Evolutionary conservation across 768 basidiomycete species (phyloP), one percentile per base, ranked within the genome.

Genomic region (Boletellus ananiceps): DNA sequence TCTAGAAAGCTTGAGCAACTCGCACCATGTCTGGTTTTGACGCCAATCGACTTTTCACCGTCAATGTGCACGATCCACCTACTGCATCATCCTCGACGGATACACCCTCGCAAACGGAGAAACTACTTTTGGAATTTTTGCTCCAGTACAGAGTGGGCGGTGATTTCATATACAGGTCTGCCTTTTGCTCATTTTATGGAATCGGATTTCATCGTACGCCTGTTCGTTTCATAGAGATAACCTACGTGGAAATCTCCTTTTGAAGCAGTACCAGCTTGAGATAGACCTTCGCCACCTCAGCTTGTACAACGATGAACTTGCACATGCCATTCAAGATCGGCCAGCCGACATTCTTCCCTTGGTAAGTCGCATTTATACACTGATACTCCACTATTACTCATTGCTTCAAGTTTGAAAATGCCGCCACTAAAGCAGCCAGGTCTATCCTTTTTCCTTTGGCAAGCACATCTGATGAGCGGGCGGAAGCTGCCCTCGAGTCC

Each of bases 221-320:
- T 52, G 14, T 54, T 46, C 33, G 8, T 41, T 29, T 40, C 11
- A 31, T 56, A 76, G 93, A 61, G 96, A 99, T 62, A 88, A 88
- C 56, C 74, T 98, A 25, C 82, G 94, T 16, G 90, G 84, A 40
- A 95, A 93, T 64, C 70, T 98, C 31, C 79, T 98, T 13, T 67
- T 95, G 55, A 93, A 93, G 63, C 90, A 94, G 53, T 82, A 88
- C 64, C 72, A 84, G 45, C 84, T 98, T 50, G 82, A 96, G 69
- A 83, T 97, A 53, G 86, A 97, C 70, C 76, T 95, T 58, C 73
- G 84, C 54, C 77, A 89, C 69, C 63, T 88, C 54, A 70, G 82
- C 67, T 72, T 93, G 25, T 98, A 86, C 74, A 93, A 96, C 58
- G 94, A 97, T 61, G 93, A 95, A 62, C 76, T 99, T 32, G 93